A percentile compares a stretch with the other conserved stretches of the same genome.
Conservation (phyloP, 345 rosid species). For the Populus davidiana region DNA sequence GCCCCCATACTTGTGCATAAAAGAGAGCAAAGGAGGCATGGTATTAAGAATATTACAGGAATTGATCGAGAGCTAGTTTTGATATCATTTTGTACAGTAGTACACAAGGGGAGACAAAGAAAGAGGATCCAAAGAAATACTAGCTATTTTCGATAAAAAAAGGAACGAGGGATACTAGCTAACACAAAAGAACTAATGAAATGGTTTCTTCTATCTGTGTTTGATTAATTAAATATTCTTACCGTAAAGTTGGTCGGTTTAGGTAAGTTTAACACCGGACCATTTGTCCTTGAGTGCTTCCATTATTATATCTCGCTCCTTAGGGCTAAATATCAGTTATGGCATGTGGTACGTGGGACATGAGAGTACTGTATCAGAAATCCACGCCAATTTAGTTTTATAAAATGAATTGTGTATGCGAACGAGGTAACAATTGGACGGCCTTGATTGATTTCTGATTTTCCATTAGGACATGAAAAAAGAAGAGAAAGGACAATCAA, state of each 20-base stretch:
- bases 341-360: constrained; percentile 6
- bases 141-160: constrained; percentile 1
- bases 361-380: background rate
- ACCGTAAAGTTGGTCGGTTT: constrained; percentile 37
- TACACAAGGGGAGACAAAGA: constrained; percentile 15
- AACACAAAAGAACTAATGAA: constrained; percentile 16
- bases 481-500: background rate
- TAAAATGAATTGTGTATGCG: background rate
- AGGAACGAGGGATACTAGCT: constrained; percentile 2
- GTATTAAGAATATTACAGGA: background rate
- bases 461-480: background rate
- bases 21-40: constrained; percentile 7
- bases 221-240: background rate
- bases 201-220: background rate
- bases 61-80: constrained; percentile 10
- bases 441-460: background rate
- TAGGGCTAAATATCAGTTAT: background rate
- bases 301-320: constrained; percentile 1
- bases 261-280: constrained; percentile 39
- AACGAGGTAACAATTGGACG: constrained; percentile 11
- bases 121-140: constrained; percentile 34
- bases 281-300: constrained; percentile 25
- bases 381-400: background rate
- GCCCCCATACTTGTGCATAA: constrained; percentile 1
- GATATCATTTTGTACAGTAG: background rate